These are phyloP conservation scores for Ceratocystis huliohia DNA, from an alignment of 2,329 filamentous ascomycete genomes.

Conservation along the genomic window DNA sequence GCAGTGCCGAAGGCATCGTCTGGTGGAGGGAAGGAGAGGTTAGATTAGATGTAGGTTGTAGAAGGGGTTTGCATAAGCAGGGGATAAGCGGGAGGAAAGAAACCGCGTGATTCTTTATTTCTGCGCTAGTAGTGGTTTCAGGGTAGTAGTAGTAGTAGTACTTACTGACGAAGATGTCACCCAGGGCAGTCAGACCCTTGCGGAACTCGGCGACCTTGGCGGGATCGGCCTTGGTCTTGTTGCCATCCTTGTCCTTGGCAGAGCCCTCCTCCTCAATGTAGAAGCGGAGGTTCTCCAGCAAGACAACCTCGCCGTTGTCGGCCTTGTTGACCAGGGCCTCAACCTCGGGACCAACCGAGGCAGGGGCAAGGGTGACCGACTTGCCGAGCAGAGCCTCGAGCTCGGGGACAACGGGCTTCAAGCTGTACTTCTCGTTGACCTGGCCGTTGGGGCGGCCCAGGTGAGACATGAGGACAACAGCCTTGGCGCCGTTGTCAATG, in stretches of 20 bases:
- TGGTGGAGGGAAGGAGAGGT: conserved; percentile 6
- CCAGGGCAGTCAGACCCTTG: conserved; percentile 84
- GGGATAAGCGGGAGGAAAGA: neutral
- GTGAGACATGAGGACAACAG: conserved; percentile 95
- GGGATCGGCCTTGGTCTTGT: conserved; percentile 97
- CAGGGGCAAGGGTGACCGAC: conserved; percentile 75
- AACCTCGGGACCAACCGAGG: conserved; percentile 79
- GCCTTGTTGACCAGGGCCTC: conserved; percentile 83
- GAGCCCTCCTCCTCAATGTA: conserved; percentile 97
- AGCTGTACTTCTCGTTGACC: conserved; percentile 81
- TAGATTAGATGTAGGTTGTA: neutral
- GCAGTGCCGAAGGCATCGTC: conserved; percentile 90
- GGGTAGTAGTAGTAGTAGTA: conserved; percentile 22
- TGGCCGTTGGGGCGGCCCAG: conserved; percentile 90
- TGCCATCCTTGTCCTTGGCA: conserved; percentile 82
- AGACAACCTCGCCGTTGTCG: conserved; percentile 65
- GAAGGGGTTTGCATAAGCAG: neutral
- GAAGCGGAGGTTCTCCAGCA: conserved; percentile 97
- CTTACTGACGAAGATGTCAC: conserved; percentile 93
- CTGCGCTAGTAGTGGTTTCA: too few species aligned
- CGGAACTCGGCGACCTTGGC: conserved; percentile 84
- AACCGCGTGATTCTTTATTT: too few species aligned
- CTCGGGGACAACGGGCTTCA: conserved; percentile 82
- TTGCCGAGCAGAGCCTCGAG: conserved; percentile 81
- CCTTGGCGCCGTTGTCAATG: conserved; percentile 77